These are phyloP conservation scores for Priceomyces castillae DNA, from an alignment of 805 yeast species.

Conservation along the genomic window DNA sequence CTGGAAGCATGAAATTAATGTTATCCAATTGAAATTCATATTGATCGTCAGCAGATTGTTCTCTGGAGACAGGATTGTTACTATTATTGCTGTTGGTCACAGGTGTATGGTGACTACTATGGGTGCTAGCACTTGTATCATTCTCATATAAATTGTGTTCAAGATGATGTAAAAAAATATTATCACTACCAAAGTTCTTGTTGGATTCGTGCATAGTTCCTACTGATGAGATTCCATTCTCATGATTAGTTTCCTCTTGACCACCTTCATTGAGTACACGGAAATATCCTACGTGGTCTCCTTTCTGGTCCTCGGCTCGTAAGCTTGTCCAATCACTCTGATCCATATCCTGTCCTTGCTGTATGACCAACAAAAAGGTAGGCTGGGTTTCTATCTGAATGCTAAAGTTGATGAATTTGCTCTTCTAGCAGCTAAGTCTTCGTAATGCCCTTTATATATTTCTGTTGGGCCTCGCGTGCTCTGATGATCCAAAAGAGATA, in stretches of 20 bases:
- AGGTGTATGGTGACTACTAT: conserved; percentile 8
- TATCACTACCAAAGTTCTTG: conserved; percentile 22
- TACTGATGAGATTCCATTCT: neutral
- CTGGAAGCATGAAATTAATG: conserved; percentile 24
- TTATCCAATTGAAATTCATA: conserved; percentile 25
- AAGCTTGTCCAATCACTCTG: conserved; percentile 16
- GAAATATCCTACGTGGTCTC: conserved; percentile 13
- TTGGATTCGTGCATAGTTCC: neutral
- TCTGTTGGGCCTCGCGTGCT: too few species aligned
- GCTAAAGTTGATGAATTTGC: too few species aligned
- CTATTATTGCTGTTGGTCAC: conserved; percentile 5
- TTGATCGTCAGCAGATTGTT: conserved; percentile 6
- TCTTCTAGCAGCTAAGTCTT: too few species aligned
- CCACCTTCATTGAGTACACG: conserved; percentile 14
- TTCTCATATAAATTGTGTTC: conserved; percentile 27
- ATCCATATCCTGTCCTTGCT: conserved; percentile 12
- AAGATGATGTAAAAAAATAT: conserved; percentile 26
- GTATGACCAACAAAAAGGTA: neutral
- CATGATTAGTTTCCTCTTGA: neutral
- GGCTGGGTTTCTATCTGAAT: neutral
- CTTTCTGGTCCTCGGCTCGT: conserved; percentile 11
- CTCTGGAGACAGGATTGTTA: conserved; percentile 4
- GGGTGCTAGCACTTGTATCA: conserved; percentile 6
- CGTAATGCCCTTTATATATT: neutral
- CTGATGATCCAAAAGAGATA: too few species aligned